Conservation (phyloP, 2,329 filamentous ascomycete genomes). For the Trichophyton verrucosum region DNA sequence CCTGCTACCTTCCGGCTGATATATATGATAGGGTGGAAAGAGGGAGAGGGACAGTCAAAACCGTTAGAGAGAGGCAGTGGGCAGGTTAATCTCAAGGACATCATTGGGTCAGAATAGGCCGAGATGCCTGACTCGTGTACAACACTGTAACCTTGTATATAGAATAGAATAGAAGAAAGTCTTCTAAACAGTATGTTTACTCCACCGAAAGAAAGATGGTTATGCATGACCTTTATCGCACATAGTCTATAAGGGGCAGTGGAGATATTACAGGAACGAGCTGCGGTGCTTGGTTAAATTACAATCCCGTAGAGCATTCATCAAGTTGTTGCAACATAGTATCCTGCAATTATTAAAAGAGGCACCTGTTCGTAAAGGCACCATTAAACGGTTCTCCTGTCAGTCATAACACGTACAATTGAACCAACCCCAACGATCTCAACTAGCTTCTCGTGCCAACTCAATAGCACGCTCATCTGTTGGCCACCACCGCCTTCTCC, state of each 20-base stretch:
- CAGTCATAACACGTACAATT: constrained; percentile 90
- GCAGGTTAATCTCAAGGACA: constrained; percentile 76
- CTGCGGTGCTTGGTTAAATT: neutral
- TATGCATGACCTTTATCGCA: neutral
- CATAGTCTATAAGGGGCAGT: neutral
- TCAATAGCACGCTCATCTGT: constrained; percentile 90
- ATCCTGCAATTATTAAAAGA: neutral
- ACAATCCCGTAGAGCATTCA: neutral
- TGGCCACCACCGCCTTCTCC: constrained; percentile 61
- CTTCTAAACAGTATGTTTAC: neutral
- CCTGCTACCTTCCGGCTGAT: constrained; percentile 92
- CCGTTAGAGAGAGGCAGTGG: constrained; percentile 75
- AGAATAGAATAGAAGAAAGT: neutral
- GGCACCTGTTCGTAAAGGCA: neutral
- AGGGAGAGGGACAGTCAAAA: constrained; percentile 62
- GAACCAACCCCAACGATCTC: constrained; percentile 86
- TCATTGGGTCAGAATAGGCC: constrained; percentile 38
- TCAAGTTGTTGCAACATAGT: neutral
- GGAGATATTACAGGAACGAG: neutral
- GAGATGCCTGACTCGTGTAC: neutral
- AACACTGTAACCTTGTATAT: neutral
- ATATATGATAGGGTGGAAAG: constrained; percentile 98
- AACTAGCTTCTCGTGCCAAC: constrained; percentile 98
- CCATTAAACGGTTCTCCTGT: constrained; percentile 72
- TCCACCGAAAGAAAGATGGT: neutral